phyloP scores from a whole-genome alignment of 2,329 filamentous ascomycete species.

The Cyclaneusma minus region DNA sequence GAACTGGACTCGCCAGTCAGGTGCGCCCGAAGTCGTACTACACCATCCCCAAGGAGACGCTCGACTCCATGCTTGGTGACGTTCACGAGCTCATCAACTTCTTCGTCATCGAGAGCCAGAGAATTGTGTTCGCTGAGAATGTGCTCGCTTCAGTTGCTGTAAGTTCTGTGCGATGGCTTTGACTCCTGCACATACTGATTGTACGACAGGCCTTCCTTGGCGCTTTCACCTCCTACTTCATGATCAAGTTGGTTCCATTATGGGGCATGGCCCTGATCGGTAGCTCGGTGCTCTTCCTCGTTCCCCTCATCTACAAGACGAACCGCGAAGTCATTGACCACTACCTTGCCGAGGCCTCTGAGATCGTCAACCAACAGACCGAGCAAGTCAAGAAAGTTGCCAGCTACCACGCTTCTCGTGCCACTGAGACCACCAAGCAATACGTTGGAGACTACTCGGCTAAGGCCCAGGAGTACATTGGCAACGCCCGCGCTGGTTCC shows the following conservation, averaged over 20 bases:
- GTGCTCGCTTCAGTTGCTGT: slow-evolving; percentile 42
- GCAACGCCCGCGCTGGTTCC: slow-evolving; percentile 22
- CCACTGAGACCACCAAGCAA: slow-evolving; percentile 48
- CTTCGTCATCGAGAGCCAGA: slow-evolving; percentile 54
- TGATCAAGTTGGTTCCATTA: slow-evolving; percentile 55
- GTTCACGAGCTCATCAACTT: slow-evolving; percentile 57
- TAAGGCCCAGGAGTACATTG: slow-evolving; percentile 51
- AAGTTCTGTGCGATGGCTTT: slow-evolving; percentile 21
- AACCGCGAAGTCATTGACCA: slow-evolving; percentile 57
- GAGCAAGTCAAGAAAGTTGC: slow-evolving; percentile 44
- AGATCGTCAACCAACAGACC: slow-evolving; percentile 46
- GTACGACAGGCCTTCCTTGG: slow-evolving; percentile 35
- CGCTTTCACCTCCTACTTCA: slow-evolving; percentile 50
- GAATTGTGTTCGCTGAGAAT: slow-evolving; percentile 54
- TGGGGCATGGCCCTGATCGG: slow-evolving; percentile 50
- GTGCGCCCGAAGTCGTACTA: slow-evolving; percentile 53
- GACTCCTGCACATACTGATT: slow-evolving; percentile 4
- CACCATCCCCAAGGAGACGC: slow-evolving; percentile 44
- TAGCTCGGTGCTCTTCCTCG: slow-evolving; percentile 43
- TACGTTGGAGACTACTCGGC: slow-evolving; percentile 52
- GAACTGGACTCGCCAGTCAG: slow-evolving; percentile 47
- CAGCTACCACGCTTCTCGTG: slow-evolving; percentile 47
- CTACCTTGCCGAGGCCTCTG: slow-evolving; percentile 39
- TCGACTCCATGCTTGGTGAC: slow-evolving; percentile 46
- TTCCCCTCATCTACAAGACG: slow-evolving; percentile 46